A percentile compares a stretch with the other conserved stretches of the same genome.
Conservation (phyloP, 2,329 filamentous ascomycete species). For the Plenodomus lindquistii region DNA sequence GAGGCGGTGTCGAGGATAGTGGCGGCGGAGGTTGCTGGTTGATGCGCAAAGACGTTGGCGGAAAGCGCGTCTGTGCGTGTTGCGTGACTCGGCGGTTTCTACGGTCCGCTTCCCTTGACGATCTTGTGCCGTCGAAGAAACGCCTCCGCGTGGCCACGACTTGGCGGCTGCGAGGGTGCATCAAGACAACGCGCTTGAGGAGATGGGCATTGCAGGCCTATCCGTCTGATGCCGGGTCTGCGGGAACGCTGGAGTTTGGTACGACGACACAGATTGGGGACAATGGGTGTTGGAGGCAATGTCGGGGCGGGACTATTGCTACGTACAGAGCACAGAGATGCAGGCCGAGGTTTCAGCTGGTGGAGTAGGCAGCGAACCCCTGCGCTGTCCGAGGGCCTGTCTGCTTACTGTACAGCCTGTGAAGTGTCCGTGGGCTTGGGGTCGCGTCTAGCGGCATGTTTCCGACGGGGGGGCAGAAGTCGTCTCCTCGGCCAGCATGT, state of each 20-base stretch:
- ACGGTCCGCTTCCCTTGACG: constrained; percentile 1
- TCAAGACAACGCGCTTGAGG: too few species aligned
- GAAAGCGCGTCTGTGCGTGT: constrained; percentile 4
- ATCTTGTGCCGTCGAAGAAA: neutral
- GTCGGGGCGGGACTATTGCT: neutral
- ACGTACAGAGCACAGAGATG: neutral
- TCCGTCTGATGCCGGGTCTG: too few species aligned
- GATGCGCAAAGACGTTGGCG: constrained; percentile 4
- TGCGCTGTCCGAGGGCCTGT: neutral
- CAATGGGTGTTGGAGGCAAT: neutral
- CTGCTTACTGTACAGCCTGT: too few species aligned
- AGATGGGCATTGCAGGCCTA: too few species aligned
- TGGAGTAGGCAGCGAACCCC: neutral
- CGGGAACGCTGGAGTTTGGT: too few species aligned
- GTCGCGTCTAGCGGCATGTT: too few species aligned
- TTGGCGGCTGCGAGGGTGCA: too few species aligned
- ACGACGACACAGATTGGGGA: neutral
- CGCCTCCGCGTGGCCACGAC: neutral
- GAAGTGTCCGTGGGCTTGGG: too few species aligned
- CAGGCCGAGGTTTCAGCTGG: neutral
- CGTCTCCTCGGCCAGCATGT: neutral
- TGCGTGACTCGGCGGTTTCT: neutral
- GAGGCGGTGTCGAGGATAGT: constrained; percentile 1
- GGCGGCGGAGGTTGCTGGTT: constrained; percentile 9
- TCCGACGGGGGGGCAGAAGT: too few species aligned